Conservation (phyloP, 495 filamentous ascomycete genomes). For the Penicillium manginii region DNA sequence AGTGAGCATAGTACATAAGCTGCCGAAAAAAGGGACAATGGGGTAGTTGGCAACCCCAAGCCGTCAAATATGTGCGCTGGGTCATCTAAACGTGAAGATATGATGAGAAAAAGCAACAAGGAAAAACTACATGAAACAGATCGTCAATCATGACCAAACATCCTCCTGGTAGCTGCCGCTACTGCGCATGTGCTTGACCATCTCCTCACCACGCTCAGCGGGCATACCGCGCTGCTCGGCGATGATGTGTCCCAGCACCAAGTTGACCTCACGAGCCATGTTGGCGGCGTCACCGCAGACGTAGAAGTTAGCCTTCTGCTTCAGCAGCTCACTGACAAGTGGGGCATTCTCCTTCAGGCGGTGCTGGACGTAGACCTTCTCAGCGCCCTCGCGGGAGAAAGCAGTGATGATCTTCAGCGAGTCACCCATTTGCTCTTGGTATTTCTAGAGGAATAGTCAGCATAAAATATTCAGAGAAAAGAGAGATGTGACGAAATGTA, state of each 20-base stretch:
- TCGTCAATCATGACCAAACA: slow-evolving; percentile 75
- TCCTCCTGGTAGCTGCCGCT: slow-evolving; percentile 97
- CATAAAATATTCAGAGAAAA: not conserved
- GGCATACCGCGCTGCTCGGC: slow-evolving; percentile 78
- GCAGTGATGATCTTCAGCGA: slow-evolving; percentile 86
- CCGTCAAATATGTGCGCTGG: slow-evolving; percentile 40
- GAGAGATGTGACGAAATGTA: not conserved
- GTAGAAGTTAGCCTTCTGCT: slow-evolving; percentile 93
- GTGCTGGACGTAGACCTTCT: slow-evolving; percentile 99
- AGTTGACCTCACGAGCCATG: slow-evolving; percentile 97
- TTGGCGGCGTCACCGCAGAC: slow-evolving; percentile 98
- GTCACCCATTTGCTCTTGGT: slow-evolving; percentile 79
- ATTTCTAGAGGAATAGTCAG: slow-evolving; percentile 59
- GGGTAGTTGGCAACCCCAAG: slow-evolving; percentile 25
- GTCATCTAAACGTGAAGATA: slow-evolving; percentile 35
- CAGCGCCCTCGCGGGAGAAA: slow-evolving; percentile 78
- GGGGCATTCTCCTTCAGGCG: slow-evolving; percentile 79
- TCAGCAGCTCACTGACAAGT: slow-evolving; percentile 84
- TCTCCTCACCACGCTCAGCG: slow-evolving; percentile 85
- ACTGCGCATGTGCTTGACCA: slow-evolving; percentile 93
- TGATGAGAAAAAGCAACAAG: slow-evolving; percentile 26
- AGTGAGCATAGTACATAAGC: slow-evolving; percentile 38
- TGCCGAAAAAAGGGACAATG: slow-evolving; percentile 11
- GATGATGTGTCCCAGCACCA: slow-evolving; percentile 81
- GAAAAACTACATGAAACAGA: slow-evolving; percentile 21